Evolutionary conservation across 2,329 filamentous ascomycete genomes (phyloP), one percentile per base, ranked within the genome.

Genomic region (Fusarium verticillioides): DNA sequence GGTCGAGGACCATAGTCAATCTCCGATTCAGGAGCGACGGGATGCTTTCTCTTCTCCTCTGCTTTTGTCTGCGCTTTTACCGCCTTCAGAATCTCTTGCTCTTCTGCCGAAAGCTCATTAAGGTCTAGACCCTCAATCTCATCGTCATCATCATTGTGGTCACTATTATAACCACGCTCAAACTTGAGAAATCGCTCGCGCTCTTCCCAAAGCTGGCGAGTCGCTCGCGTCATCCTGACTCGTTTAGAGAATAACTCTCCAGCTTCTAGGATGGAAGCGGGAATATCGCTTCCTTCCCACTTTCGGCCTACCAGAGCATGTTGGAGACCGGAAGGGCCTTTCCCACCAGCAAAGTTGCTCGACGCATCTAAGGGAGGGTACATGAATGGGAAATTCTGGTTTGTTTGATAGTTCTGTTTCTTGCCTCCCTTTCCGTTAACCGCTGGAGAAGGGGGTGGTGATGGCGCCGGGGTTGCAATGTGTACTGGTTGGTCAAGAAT

Each of bases 331-430:
- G 95, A 93, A 26, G 88, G 89, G 18, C 95, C 95, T 80, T 97
- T 98, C 2, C 96, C 96, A 57, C 96, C 96, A 42, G 96, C 91
- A 75, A 92, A 93, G 79, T 97, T 97, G 82, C 95, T 97, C 30
- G 91, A 92, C 70, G 92, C 92, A 82, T 98, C 96, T 23, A 98
- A 85, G 3, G 96, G 96, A 4, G 96, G 96, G 76, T 99, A 99
- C 84, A 99, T 91, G 79, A 99, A 98, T 0, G 96, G 96, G 74
- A 99, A 98, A 79, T 98, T 96, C 78, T 99, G 96, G 79, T 99
- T 99, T 0, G 96, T 99, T 81, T 99, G 96, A 78, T 99, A 99
- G 76, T 98, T 99, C 79, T 99, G 96, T 80, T 99, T 99, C 86
- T 99, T 99, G 2, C 93, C 95, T 59, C 93, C 94, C 81, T 98